These are phyloP conservation scores for Punica granatum DNA, from an alignment of 345 rosid genomes.

Conservation along the genomic window DNA sequence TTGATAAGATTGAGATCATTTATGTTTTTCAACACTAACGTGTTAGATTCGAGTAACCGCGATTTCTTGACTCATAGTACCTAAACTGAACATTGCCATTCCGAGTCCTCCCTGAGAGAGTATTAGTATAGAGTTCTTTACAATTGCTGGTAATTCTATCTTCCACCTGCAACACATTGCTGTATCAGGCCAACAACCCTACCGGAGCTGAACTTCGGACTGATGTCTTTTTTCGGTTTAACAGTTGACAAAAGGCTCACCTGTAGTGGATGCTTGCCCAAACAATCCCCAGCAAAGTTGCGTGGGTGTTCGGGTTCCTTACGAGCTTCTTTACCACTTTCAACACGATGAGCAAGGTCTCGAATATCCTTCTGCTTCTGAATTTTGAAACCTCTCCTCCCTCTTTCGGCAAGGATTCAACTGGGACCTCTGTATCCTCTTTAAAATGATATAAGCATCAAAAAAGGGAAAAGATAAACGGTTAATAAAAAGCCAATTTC, in stretches of 20 bases:
- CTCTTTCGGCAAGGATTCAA: slow-evolving; percentile 43
- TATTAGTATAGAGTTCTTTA: slow-evolving; percentile 57
- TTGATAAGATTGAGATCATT: not conserved
- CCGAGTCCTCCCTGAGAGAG: slow-evolving; percentile 84
- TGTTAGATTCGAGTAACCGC: too few species aligned
- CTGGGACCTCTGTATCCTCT: slow-evolving; percentile 28
- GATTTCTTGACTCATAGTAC: slow-evolving; percentile 21
- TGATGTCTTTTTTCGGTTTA: not conserved
- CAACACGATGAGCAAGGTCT: slow-evolving; percentile 37
- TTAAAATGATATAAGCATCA: not conserved
- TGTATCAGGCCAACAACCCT: not conserved
- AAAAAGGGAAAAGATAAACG: not conserved
- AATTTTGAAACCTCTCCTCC: slow-evolving; percentile 29
- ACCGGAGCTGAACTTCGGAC: not conserved
- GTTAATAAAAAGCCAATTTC: too few species aligned
- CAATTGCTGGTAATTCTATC: slow-evolving; percentile 53
- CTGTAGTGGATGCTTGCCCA: slow-evolving; percentile 84
- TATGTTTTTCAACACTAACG: too few species aligned
- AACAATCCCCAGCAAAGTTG: slow-evolving; percentile 52
- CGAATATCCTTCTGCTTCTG: slow-evolving; percentile 31
- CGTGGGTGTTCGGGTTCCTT: slow-evolving; percentile 74
- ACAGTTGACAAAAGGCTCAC: slow-evolving; percentile 21
- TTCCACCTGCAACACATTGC: slow-evolving; percentile 41
- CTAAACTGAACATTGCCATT: slow-evolving; percentile 97
- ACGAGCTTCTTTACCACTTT: slow-evolving; percentile 63